Conservation (phyloP, 2,329 filamentous ascomycete species). For the Aspergillus flavus region DNA sequence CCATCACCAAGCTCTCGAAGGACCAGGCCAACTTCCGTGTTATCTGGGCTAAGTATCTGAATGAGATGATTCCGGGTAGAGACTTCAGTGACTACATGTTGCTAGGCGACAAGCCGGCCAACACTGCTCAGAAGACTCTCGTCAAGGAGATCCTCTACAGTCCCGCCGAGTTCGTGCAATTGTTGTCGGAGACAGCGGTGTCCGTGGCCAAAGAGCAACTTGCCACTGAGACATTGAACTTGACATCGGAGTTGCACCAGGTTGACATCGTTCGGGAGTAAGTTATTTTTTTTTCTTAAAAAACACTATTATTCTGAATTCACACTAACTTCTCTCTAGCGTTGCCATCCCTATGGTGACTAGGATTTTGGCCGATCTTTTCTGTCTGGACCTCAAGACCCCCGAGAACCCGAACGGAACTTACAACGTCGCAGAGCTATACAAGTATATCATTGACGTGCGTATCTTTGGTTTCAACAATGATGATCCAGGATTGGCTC, state of each 20-base stretch:
- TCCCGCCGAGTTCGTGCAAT: constrained; percentile 22
- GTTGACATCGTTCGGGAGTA: constrained; percentile 29
- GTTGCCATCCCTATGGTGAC: constrained; percentile 31
- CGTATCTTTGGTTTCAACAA: constrained; percentile 53
- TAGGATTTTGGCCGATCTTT: constrained; percentile 28
- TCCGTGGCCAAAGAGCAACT: constrained; percentile 23
- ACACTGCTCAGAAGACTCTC: constrained; percentile 21
- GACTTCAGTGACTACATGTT: constrained; percentile 23
- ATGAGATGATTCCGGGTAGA: constrained; percentile 24
- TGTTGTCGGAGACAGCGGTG: constrained; percentile 19
- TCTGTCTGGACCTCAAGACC: constrained; percentile 28
- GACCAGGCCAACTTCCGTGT: constrained; percentile 28
- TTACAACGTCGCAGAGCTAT: constrained; percentile 59
- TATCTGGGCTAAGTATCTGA: constrained; percentile 24
- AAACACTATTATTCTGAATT: not conserved
- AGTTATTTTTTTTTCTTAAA: not conserved
- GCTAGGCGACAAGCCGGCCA: constrained; percentile 20
- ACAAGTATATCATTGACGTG: constrained; percentile 49
- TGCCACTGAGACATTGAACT: constrained; percentile 22
- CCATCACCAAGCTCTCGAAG: constrained; percentile 21
- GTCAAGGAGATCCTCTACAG: constrained; percentile 24
- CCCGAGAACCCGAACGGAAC: constrained; percentile 28
- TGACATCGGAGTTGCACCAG: constrained; percentile 23
- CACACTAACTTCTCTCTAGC: constrained; percentile 4
- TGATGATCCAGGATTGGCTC: constrained; percentile 51